Base-by-base conservation (phyloP, 2,329 filamentous ascomycete species). In the Capronia americana region DNA sequence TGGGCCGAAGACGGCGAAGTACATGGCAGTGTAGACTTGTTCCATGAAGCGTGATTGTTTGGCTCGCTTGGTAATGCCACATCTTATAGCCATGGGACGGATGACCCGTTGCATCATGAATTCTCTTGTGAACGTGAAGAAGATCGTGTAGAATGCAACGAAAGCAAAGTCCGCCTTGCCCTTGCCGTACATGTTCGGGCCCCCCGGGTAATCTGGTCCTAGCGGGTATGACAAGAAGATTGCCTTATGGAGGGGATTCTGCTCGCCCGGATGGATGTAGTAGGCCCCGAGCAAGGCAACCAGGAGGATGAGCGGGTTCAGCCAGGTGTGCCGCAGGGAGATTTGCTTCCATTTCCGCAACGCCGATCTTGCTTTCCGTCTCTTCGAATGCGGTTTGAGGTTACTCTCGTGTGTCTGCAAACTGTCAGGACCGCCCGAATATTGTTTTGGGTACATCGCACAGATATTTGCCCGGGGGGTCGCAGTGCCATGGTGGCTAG, bases 21-120 rank as follows among this genome's bases (percentile, higher is more conserved):
- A 96, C 63, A 95, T 81, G 58, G 92, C 92, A 2, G 92, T 96
- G 80, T 96, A 96, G 76, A 89, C 86, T 79, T 96, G 92, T 79
- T 96, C 92, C 90, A 96, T 93, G 83, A 95, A 96, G 50, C 92
- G 88, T 17, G 88, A 85, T 78, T 94, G 91, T 81, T 95, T 96
- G 71, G 83, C 86, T 58, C 88, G 85, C 66, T 85, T 87, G 70
- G 79, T 84, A 74, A 96, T 86, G 32, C 90, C 89, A 60, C 82
- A 86, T 68, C 80, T 81, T 61, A 87, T 83, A 20, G 92, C 91
- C 62, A 93, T 80, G 0, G 92, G 92, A 8, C 88, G 86, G 63
- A 96, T 85, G 58, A 95, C 73, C 74, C 91, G 88, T 79, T 96
- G 92, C 92, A 95, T 96, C 80, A 93, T 85, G 79, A 95, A 95